phyloP scores from a whole-genome alignment of 2,329 filamentous ascomycete genomes.

The Cyphellophora europaea region DNA sequence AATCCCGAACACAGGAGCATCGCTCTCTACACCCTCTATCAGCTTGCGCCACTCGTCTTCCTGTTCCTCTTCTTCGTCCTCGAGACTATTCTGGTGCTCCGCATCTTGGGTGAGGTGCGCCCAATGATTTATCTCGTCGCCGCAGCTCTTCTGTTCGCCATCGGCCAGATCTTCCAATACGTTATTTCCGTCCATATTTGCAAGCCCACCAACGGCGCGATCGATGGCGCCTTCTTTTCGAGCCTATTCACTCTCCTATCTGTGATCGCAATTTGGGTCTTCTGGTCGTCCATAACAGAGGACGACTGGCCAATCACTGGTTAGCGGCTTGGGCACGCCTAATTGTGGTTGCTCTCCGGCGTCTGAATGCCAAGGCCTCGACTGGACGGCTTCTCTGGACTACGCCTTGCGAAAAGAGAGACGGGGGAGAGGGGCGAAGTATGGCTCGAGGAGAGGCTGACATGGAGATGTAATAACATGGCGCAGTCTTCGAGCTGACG shows the following conservation, averaged over 20 bases:
- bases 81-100: slow-evolving; percentile 73
- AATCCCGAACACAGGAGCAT: slow-evolving; percentile 60
- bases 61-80: slow-evolving; percentile 80
- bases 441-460: too few species aligned
- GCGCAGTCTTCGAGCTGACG: too few species aligned
- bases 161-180: slow-evolving; percentile 95
- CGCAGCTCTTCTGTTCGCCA: slow-evolving; percentile 73
- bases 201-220: slow-evolving; percentile 68
- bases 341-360: too few species aligned
- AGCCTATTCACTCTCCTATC: slow-evolving; percentile 83
- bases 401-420: too few species aligned
- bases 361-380: too few species aligned
- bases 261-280: slow-evolving; percentile 78
- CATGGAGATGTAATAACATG: too few species aligned
- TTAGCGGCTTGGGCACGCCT: too few species aligned
- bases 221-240: slow-evolving; percentile 88
- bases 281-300: slow-evolving; percentile 99
- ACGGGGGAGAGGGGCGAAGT: too few species aligned
- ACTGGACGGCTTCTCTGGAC: too few species aligned
- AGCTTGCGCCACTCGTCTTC: slow-evolving; percentile 79
- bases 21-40: slow-evolving; percentile 87
- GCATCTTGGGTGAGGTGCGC: slow-evolving; percentile 74
- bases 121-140: slow-evolving; percentile 80
- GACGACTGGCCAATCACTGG: slow-evolving; percentile 74
- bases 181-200: slow-evolving; percentile 87